These are phyloP conservation scores for Boletus huronensis DNA, from an alignment of 768 basidiomycete species.

Conservation along the genomic window DNA sequence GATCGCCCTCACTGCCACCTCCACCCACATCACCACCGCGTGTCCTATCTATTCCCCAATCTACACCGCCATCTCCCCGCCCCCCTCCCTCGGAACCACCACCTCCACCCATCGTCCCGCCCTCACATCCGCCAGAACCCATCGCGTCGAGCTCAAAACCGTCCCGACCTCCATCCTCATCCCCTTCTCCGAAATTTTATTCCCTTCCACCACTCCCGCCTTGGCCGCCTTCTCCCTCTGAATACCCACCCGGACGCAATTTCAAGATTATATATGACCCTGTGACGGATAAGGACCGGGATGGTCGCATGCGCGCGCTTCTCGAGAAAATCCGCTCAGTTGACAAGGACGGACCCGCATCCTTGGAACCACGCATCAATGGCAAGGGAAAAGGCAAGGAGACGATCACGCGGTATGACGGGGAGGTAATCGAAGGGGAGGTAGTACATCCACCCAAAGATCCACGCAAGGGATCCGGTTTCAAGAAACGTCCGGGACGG, in stretches of 20 bases:
- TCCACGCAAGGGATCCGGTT: constrained; percentile 49
- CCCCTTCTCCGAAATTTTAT: constrained; percentile 33
- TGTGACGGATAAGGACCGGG: constrained; percentile 43
- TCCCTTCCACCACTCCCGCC: constrained; percentile 43
- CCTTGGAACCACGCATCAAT: constrained; percentile 42
- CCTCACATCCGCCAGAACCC: constrained; percentile 27
- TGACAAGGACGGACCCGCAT: constrained; percentile 26
- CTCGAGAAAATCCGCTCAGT: constrained; percentile 40
- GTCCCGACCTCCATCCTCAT: constrained; percentile 1
- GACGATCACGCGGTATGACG: constrained; percentile 49
- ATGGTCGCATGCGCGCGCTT: constrained; percentile 37
- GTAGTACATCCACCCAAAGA: constrained; percentile 44
- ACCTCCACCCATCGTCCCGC: constrained; percentile 22
- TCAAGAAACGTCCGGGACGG: constrained; percentile 32
- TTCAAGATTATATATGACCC: constrained; percentile 69
- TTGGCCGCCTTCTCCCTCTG: constrained; percentile 55
- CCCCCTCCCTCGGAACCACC: constrained; percentile 15
- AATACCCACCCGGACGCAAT: constrained; percentile 44
- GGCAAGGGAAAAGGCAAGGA: constrained; percentile 68
- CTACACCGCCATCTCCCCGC: constrained; percentile 29
- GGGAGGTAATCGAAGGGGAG: constrained; percentile 48
- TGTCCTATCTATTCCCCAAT: constrained; percentile 24
- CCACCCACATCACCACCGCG: constrained; percentile 23
- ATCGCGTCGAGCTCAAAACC: constrained; percentile 28
- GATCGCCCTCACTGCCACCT: constrained; percentile 26